Evolutionary conservation across 768 basidiomycete species (phyloP), one percentile per base, ranked within the genome.

Genomic region (Trametes elegans): DNA sequence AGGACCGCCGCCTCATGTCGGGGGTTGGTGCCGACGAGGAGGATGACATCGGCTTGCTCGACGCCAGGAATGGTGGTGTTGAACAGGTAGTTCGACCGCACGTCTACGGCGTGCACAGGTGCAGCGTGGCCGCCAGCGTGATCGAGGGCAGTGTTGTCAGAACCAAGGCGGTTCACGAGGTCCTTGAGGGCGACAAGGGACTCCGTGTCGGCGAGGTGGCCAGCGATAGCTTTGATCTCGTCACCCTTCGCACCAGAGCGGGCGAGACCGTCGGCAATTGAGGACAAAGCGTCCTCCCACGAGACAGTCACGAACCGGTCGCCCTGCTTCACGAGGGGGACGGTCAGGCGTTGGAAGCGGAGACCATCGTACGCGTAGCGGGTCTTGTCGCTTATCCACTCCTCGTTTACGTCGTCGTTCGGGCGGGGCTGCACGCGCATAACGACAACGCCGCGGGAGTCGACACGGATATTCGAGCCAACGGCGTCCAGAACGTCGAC

Each of bases 371-470:
- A 90, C 1, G 96, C 90, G 70, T 93, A 94, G 53, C 97, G 90
- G 2, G 96, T 94, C 81, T 99, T 99, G 80, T 99, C 97, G 71
- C 82, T 93, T 70, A 99, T 96, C 97, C 97, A 98, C 71, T 99
- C 97, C 76, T 99, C 97, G 71, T 99, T 99, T 60, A 99, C 87
- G 62, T 97, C 91, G 71, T 98, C 97, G 69, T 98, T 98, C 45
- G 92, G 90, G 66, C 90, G 83, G 1, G 97, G 97, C 67, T 97
- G 94, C 62, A 99, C 81, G 45, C 97, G 87, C 95, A 98, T 98
- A 59, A 98, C 96, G 70, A 92, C 85, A 5, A 96, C 88, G 35
- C 94, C 94, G 31, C 96, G 83, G 32, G 95, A 95, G 71, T 99
- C 95, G 51, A 99, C 80, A 40, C 94, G 88, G 70, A 99, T 97